Evolutionary conservation across 495 filamentous ascomycete species (phyloP).

Genomic region (Podospora pseudoanserina): DNA sequence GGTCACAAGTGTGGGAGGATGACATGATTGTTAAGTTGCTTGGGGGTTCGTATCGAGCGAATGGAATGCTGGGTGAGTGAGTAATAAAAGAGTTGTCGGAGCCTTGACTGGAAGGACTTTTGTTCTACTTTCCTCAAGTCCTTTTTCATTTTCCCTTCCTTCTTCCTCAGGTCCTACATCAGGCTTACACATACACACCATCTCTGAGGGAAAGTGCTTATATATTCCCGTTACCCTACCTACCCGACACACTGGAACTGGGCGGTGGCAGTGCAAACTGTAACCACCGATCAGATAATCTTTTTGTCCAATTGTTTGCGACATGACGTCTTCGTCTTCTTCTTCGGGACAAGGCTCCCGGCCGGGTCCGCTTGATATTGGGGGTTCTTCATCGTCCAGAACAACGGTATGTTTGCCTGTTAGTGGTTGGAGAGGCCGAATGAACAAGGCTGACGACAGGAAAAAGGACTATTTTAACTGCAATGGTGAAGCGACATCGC

Average conservation of each 20-base stretch:
- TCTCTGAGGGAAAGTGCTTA: background rate
- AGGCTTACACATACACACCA: conserved; percentile 10
- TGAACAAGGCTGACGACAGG: background rate
- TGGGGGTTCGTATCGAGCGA: background rate
- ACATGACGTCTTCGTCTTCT: conserved; percentile 7
- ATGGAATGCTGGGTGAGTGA: background rate
- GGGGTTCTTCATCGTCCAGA: background rate
- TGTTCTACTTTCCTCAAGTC: background rate
- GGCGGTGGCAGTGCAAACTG: conserved; percentile 24
- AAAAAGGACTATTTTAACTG: background rate
- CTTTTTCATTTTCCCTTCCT: background rate
- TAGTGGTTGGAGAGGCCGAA: background rate
- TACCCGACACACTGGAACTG: background rate
- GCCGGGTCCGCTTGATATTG: background rate
- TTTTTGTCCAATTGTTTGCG: background rate
- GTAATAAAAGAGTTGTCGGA: background rate
- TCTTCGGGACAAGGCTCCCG: conserved; percentile 1
- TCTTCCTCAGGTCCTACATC: background rate
- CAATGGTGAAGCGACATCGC: background rate
- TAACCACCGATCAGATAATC: background rate
- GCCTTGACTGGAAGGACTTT: background rate
- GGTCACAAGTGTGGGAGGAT: background rate
- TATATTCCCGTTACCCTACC: background rate
- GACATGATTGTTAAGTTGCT: background rate
- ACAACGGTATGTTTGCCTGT: background rate